A percentile compares a stretch with the other conserved stretches of the same genome.
Evolutionary conservation across 1,284 basidiomycete genomes (phyloP).

Genomic region (Cryptococcus jaspeensis): DNA sequence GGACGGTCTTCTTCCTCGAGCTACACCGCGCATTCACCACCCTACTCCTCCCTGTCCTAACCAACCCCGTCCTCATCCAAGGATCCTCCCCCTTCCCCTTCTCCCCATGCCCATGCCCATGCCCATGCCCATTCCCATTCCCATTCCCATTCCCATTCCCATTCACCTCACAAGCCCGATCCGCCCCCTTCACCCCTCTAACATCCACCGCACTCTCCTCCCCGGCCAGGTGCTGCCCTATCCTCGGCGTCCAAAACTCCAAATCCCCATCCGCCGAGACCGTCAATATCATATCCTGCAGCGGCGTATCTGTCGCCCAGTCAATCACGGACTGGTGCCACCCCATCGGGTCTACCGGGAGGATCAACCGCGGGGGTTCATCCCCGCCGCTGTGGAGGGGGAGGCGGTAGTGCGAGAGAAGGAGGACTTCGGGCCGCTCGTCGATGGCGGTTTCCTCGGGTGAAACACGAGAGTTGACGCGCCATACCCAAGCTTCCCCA

Average conservation of each 20-base stretch:
- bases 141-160: not conserved
- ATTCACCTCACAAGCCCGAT: constrained; percentile 10
- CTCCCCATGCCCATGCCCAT: not conserved
- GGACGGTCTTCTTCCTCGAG: constrained; percentile 81
- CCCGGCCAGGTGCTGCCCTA: constrained; percentile 50
- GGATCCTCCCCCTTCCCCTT: constrained; percentile 10
- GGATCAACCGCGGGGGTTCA: constrained; percentile 33
- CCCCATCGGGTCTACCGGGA: constrained; percentile 88
- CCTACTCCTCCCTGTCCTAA: constrained; percentile 65
- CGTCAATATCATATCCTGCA: constrained; percentile 72
- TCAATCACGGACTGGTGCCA: constrained; percentile 61
- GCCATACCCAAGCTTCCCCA: constrained; percentile 48
- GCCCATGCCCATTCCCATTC: not conserved
- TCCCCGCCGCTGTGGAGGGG: constrained; percentile 24
- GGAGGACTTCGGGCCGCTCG: constrained; percentile 27
- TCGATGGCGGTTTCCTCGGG: constrained; percentile 12
- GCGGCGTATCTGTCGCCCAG: constrained; percentile 39
- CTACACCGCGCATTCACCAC: constrained; percentile 75
- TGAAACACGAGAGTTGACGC: constrained; percentile 28
- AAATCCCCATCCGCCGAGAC: constrained; percentile 70
- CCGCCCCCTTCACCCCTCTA: not conserved
- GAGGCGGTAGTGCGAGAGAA: constrained; percentile 38
- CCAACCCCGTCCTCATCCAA: constrained; percentile 61
- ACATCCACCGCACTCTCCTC: not conserved
- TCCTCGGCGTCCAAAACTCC: constrained; percentile 71